Conservation (phyloP, 1,139 yeast species). For the Pichiaceae sp. region DNA sequence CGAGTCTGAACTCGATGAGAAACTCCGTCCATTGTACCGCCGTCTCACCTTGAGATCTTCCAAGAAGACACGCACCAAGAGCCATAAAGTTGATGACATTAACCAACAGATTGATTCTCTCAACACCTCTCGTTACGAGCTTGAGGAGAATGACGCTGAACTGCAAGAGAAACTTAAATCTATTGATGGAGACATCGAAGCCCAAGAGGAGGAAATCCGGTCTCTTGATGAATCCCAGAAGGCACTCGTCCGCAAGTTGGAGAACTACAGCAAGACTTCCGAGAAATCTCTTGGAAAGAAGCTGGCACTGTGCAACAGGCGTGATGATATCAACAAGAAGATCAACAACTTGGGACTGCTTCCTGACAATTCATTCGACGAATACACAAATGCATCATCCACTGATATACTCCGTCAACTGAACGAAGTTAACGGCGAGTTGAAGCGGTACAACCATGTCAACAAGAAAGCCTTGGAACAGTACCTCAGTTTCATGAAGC, state of each 20-base stretch:
- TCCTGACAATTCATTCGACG: constrained; percentile 75
- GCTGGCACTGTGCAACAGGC: constrained; percentile 49
- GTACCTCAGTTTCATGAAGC: constrained; percentile 62
- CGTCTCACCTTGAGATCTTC: constrained; percentile 5
- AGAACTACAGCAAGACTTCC: constrained; percentile 53
- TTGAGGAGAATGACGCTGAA: constrained; percentile 12
- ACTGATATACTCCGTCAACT: constrained; percentile 49
- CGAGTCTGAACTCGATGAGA: constrained; percentile 53
- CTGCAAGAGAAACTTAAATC: constrained; percentile 13
- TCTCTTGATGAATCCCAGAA: constrained; percentile 53
- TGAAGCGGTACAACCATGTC: constrained; percentile 65
- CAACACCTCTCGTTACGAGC: neutral
- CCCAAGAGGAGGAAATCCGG: constrained; percentile 33
- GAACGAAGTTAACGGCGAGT: constrained; percentile 46
- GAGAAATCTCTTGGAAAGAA: constrained; percentile 63
- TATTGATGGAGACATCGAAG: constrained; percentile 28
- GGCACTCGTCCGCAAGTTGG: constrained; percentile 45
- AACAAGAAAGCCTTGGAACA: constrained; percentile 91
- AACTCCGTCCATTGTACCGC: constrained; percentile 31
- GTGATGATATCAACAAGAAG: constrained; percentile 65
- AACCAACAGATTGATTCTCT: constrained; percentile 1
- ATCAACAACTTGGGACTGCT: constrained; percentile 79
- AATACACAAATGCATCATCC: constrained; percentile 33
- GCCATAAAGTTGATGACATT: constrained; percentile 3
- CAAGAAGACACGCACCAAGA: neutral